Conservation (phyloP, 805 yeast genomes). For the Metschnikowia proteae region DNA sequence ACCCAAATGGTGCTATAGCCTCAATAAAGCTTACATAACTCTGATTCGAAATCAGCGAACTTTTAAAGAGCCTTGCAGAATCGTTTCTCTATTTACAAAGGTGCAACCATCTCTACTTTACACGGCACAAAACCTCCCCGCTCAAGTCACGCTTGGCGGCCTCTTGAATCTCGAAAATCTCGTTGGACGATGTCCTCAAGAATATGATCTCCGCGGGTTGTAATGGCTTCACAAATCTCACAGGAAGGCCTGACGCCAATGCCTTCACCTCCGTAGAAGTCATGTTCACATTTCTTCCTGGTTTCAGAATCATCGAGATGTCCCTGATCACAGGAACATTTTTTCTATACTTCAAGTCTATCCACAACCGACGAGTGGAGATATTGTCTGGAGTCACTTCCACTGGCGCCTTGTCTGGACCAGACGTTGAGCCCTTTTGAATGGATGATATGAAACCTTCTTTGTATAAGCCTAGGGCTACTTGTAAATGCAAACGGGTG, state of each 20-base stretch:
- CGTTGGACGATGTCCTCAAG: constrained; percentile 45
- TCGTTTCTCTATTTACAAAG: constrained; percentile 10
- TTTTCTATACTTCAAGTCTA: constrained; percentile 84
- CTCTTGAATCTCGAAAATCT: constrained; percentile 74
- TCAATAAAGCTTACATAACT: not conserved
- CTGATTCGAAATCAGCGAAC: no score
- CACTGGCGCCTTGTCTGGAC: constrained; percentile 75
- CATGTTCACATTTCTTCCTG: constrained; percentile 71
- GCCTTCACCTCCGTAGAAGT: constrained; percentile 60
- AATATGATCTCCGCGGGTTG: constrained; percentile 89
- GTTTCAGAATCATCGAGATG: constrained; percentile 75
- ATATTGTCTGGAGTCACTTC: constrained; percentile 86
- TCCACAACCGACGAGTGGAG: constrained; percentile 83
- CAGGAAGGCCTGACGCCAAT: constrained; percentile 70
- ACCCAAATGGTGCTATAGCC: constrained; percentile 28
- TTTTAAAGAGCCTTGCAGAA: not conserved
- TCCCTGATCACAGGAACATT: constrained; percentile 71
- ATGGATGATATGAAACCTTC: constrained; percentile 86
- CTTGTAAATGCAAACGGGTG: constrained; percentile 75
- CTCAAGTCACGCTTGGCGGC: constrained; percentile 70
- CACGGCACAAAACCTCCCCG: constrained; percentile 83
- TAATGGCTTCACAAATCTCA: constrained; percentile 72
- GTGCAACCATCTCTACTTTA: constrained; percentile 34
- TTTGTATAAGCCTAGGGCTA: constrained; percentile 79
- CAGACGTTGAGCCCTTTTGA: constrained; percentile 77